phyloP scores from a whole-genome alignment of 768 basidiomycete genomes.

The Lactifluus hygrophoroides region DNA sequence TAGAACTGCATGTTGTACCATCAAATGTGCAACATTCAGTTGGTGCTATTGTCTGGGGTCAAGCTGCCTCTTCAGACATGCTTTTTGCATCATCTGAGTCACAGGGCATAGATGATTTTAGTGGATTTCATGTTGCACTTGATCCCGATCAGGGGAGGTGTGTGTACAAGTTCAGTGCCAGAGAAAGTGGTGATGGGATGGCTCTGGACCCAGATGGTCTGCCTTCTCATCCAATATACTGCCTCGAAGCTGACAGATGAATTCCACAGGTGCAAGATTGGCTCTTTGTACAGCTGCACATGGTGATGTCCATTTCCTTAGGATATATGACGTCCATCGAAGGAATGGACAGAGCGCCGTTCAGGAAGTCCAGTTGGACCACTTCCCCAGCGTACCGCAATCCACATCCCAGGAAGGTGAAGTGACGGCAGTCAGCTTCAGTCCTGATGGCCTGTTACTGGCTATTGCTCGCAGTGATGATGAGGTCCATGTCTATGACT shows the following conservation, averaged over 20 bases:
- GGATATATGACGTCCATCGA: constrained; percentile 16
- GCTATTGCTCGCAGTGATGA: constrained; percentile 18
- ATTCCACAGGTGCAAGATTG: constrained; percentile 2
- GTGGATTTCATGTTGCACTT: constrained; percentile 14
- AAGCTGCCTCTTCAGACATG: constrained; percentile 1
- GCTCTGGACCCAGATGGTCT: constrained; percentile 14
- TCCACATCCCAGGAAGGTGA: constrained; percentile 3
- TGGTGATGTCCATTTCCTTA: not conserved
- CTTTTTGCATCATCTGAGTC: constrained; percentile 20
- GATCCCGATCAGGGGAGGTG: constrained; percentile 9
- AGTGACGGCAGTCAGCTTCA: constrained; percentile 15
- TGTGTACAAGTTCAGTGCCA: not conserved
- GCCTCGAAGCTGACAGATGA: not conserved
- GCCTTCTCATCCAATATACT: not conserved
- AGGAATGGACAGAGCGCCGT: not conserved
- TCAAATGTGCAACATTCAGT: constrained; percentile 8
- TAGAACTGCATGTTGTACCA: constrained; percentile 5
- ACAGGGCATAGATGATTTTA: constrained; percentile 1
- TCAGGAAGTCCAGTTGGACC: not conserved
- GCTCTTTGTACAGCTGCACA: constrained; percentile 10
- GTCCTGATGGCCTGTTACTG: constrained; percentile 17
- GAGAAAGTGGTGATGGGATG: constrained; percentile 20
- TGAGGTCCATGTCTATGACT: constrained; percentile 17
- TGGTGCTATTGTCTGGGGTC: constrained; percentile 16
- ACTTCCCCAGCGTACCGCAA: not conserved